A percentile compares a stretch with the other conserved stretches of the same genome.
Conservation (phyloP, 73 alveolate species). For the Paramecium primaurelia region DNA sequence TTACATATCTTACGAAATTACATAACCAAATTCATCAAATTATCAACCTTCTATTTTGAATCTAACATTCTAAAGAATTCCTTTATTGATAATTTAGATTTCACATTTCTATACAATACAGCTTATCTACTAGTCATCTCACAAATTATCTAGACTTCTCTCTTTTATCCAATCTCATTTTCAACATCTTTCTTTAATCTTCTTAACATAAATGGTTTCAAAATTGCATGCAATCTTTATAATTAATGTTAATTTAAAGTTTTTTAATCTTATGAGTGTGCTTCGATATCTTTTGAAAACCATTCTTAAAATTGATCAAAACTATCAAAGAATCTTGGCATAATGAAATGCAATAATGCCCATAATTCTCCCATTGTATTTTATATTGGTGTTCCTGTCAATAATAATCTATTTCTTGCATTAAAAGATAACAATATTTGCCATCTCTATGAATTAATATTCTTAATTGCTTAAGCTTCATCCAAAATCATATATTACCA, state of each 20-base stretch:
- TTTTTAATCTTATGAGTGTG: conserved; percentile 89
- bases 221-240: conserved; percentile 92
- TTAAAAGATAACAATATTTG: conserved; percentile 83
- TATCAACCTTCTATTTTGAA: conserved; percentile 90
- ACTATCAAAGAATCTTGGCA: conserved; percentile 97
- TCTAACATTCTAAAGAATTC: conserved; percentile 90
- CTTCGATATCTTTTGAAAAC: conserved; percentile 99
- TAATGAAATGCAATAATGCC: conserved; percentile 98
- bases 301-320: conserved; percentile 98
- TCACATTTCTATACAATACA: conserved; percentile 86
- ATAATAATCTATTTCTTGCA: conserved; percentile 93
- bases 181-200: conserved; percentile 98
- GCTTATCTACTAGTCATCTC: conserved; percentile 95
- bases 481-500: conserved; percentile 98
- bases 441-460: conserved; percentile 94
- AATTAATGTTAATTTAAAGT: conserved; percentile 91
- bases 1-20: conserved; percentile 96
- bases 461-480: conserved; percentile 98
- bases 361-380: conserved; percentile 99
- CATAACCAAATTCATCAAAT: conserved; percentile 95
- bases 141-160: conserved; percentile 86
- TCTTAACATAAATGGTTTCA: conserved; percentile 97
- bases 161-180: conserved; percentile 94
- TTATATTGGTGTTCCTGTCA: conserved; percentile 98
- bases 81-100: conserved; percentile 86